Conservation (phyloP, 257 asterid genomes). For the Solanum piurae region DNA sequence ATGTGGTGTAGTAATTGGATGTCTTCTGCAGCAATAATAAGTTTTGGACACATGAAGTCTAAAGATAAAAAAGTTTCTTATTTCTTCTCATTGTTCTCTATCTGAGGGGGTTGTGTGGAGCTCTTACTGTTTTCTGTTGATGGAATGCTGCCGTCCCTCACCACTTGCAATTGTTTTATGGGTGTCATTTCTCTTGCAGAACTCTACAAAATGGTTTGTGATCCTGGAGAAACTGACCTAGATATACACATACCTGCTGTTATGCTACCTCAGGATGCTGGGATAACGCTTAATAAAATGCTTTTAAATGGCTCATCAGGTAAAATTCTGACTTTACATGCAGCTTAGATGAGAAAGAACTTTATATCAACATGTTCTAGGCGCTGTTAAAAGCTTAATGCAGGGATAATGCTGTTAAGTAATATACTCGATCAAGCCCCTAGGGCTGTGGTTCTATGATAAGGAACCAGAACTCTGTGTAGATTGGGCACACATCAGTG, state of each 20-base stretch:
- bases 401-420: neutral
- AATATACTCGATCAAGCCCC: neutral
- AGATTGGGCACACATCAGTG: neutral
- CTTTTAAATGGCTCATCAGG: slow-evolving; percentile 74
- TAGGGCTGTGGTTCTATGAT: neutral
- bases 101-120: neutral
- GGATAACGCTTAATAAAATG: slow-evolving; percentile 52
- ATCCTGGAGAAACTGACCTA: slow-evolving; percentile 77
- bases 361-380: neutral
- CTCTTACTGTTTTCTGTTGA: neutral
- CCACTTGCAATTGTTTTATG: neutral
- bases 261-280: slow-evolving; percentile 90
- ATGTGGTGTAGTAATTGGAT: neutral
- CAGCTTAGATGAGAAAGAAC: neutral
- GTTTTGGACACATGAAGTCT: neutral
- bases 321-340: slow-evolving; percentile 9
- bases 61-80: neutral
- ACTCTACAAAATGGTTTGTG: slow-evolving; percentile 97
- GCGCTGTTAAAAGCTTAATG: neutral
- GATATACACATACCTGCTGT: slow-evolving; percentile 74
- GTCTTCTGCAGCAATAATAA: neutral
- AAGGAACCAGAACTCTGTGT: neutral
- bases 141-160: neutral
- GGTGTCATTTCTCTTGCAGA: slow-evolving; percentile 36
- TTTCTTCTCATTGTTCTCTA: neutral